Evolutionary conservation across 2,329 filamentous ascomycete genomes (phyloP).

Genomic region (Aspergillus intermedius): DNA sequence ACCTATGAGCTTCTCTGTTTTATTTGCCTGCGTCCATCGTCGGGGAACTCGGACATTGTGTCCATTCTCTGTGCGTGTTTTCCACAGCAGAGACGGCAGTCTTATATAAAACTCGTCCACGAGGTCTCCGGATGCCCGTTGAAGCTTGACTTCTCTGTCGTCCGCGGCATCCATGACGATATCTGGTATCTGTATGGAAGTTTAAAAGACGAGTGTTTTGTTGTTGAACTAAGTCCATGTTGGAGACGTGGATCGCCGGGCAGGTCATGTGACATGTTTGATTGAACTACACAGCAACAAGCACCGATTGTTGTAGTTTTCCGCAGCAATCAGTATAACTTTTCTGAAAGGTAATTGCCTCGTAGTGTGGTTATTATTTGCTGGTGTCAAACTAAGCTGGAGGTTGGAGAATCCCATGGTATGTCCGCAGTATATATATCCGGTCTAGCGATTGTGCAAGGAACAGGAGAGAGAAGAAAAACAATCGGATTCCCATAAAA

Average conservation of each 20-base stretch:
- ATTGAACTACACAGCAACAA: too few species aligned
- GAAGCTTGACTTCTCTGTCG: conserved; percentile 41
- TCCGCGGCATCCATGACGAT: conserved; percentile 39
- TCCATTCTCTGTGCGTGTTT: conserved; percentile 17
- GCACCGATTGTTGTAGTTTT: too few species aligned
- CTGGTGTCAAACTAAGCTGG: too few species aligned
- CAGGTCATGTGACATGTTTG: too few species aligned
- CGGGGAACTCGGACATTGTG: conserved; percentile 25
- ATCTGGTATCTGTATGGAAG: neutral
- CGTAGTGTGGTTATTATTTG: too few species aligned
- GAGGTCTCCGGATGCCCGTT: conserved; percentile 40
- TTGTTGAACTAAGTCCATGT: neutral
- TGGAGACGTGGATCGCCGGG: neutral
- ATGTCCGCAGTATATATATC: neutral
- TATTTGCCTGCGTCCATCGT: conserved; percentile 32
- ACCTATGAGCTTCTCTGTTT: conserved; percentile 33
- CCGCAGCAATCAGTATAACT: too few species aligned
- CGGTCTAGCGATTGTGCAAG: too few species aligned
- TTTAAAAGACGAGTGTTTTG: neutral
- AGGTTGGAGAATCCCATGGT: neutral
- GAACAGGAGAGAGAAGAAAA: neutral
- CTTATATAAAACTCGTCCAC: conserved; percentile 37
- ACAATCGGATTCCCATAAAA: neutral
- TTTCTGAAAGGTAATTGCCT: too few species aligned
- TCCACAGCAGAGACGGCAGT: conserved; percentile 39